Percentiles rank a stretch among this genome's conserved stretches.
Evolutionary conservation across 441 rosid genomes (phyloP).

Genomic region (Metrosideros polymorpha): DNA sequence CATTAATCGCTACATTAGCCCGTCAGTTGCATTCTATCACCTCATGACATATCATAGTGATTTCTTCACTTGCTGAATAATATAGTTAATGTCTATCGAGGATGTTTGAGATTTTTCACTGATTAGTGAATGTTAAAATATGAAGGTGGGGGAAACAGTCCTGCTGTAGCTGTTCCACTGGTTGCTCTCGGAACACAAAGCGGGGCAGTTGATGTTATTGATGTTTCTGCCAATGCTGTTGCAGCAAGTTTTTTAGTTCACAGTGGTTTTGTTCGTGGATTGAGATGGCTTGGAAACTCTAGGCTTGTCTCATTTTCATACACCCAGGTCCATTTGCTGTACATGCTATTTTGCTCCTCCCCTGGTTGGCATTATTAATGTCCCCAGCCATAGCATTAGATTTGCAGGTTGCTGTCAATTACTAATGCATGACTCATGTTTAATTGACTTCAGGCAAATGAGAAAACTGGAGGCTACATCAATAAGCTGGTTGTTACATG

Average conservation of each 20-base stretch:
- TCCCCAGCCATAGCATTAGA: neutral
- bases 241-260: slow-evolving; percentile 86
- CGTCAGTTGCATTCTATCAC: slow-evolving; percentile 51
- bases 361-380: neutral
- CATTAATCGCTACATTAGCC: slow-evolving; percentile 90
- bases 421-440: neutral
- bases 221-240: slow-evolving; percentile 93
- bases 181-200: slow-evolving; percentile 98
- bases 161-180: slow-evolving; percentile 92
- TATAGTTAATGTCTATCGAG: neutral
- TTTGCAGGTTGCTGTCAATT: neutral
- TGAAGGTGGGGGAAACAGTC: slow-evolving; percentile 91
- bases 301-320: slow-evolving; percentile 93
- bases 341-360: neutral
- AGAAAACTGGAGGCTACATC: slow-evolving; percentile 86
- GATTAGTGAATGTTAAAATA: neutral
- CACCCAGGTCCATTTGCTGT: slow-evolving; percentile 53
- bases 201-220: slow-evolving; percentile 80
- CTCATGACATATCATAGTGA: neutral
- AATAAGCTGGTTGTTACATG: slow-evolving; percentile 89
- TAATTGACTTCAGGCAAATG: slow-evolving; percentile 58
- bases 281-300: slow-evolving; percentile 98
- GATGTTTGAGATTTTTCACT: neutral
- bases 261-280: slow-evolving; percentile 69
- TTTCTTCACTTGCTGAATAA: neutral